phyloP scores from a whole-genome alignment of 768 basidiomycete species.

The Gelatoporia subvermispora region DNA sequence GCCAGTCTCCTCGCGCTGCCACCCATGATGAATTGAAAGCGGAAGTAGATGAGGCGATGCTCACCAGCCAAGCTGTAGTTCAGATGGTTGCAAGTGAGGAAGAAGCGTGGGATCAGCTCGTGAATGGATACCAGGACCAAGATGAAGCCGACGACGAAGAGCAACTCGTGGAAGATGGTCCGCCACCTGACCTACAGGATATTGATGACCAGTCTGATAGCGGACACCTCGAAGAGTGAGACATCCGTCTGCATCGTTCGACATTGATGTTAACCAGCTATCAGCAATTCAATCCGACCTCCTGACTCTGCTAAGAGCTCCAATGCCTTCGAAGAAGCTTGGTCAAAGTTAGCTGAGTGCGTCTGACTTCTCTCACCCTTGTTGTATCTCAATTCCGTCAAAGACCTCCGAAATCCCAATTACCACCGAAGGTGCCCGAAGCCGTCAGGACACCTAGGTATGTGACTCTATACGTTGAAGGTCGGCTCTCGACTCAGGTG shows the following conservation, averaged over 20 bases:
- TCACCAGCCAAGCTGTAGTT: slow-evolving; percentile 46
- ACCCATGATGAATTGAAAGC: slow-evolving; percentile 25
- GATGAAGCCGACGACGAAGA: slow-evolving; percentile 27
- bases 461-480: no score
- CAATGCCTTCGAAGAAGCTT: slow-evolving; percentile 15
- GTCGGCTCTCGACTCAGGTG: no score
- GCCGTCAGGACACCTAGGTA: slow-evolving; percentile 5
- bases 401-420: slow-evolving; percentile 6
- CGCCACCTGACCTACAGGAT: slow-evolving; percentile 16
- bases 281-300: background rate
- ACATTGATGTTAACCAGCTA: background rate
- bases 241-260: no score
- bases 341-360: slow-evolving; percentile 9
- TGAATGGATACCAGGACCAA: slow-evolving; percentile 22
- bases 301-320: background rate
- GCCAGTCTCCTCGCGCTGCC: background rate
- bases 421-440: slow-evolving; percentile 2
- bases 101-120: slow-evolving; percentile 16
- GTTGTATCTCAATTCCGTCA: background rate
- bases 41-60: slow-evolving; percentile 49
- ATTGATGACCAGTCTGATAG: slow-evolving; percentile 1
- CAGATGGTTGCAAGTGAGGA: slow-evolving; percentile 31
- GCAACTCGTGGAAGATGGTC: slow-evolving; percentile 30
- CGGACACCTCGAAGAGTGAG: background rate
- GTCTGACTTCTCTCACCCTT: no score